Evolutionary conservation across 2,329 filamentous ascomycete species (phyloP), one percentile per base, ranked within the genome.

Genomic region (Orbilia brochopaga): DNA sequence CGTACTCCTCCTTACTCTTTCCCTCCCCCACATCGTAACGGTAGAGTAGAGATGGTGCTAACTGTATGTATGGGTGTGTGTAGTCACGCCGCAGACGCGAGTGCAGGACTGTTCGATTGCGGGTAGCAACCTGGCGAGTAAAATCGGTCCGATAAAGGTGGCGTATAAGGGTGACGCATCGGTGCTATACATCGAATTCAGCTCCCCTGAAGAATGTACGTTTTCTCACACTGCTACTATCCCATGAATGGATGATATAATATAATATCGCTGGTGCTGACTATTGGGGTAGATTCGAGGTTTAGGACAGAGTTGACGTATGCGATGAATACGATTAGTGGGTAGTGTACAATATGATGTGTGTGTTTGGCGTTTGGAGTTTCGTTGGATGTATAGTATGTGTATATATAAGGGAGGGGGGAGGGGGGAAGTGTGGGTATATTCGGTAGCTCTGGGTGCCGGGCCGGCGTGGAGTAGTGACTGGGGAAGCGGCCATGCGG

Each of bases 131-230:
- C 57, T 55, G 23, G 59, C 57, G 7, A 37, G 48, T 1, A 58
- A 40, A 2, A 70, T 70, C 17, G 55, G 54, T 3, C 55, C 40
- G 27, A 44, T 70, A 7, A 70, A 64, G 66, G 66, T 70, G 19
- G 66, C 66, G 40, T 70, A 70, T 60, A 70, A 60, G 35, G 59
- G 59, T 2, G 56, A 51, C 2, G 40, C 58, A 30, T 70, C 66
- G n/a, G 51, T 53, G 5, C n/a, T 70, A 42, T 70, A 70, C 19
- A 53, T 32, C n/a, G 66, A 70, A 23, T 70, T 70, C 44, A 70
- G 59, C 30, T 57, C 42, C 5, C 37, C 30, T 17, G 66, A 70
- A 17, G 66, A 70, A 8, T 51, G 59, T 70, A 64, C 21, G 65
- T 63, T 5, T 37, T 21, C 17, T 17, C 53, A 30, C 35, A 17